Base-by-base conservation (phyloP, 2,329 filamentous ascomycete genomes). In the Sarocladiaceae sp. region DNA sequence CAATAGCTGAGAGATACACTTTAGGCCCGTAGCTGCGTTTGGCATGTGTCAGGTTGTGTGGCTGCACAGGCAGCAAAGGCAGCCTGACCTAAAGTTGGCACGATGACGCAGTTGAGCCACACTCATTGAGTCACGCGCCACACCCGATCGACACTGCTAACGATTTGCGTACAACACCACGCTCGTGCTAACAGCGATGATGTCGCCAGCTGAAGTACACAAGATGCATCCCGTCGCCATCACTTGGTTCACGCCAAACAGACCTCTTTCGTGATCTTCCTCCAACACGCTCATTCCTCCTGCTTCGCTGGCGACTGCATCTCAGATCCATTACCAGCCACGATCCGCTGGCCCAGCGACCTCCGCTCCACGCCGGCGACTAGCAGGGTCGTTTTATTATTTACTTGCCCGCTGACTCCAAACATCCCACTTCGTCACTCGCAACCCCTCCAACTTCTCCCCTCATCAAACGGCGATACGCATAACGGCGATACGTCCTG, bases 101-200 rank as follows among this genome's bases (percentile, higher is more conserved):
- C 40, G 40, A 48, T 48, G 44, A 48, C 44, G 44, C 44, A 48
- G 25, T 48, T 48, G 44, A 48, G 44, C 44, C 44, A 48, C 44
- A 48, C n/a, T 17, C n/a, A 8, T 31, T 13, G 28, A 48, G 44
- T 48, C 44, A 48, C 44, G 44, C 44, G 44, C 44, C 44, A 48
- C 44, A 44, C 40, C 7, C 15, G 22, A 44, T 44, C 40, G 20
- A 26, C 40, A n/a, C 40, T 44, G 44, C 28, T 48, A 48, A 46
- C 26, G 26, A 18, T 48, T 48, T 17, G 44, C 44, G 3, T 18
- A 17, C 25, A 33, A 10, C 44, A 48, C 25, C 6, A 18, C n/a
- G 26, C 5, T 22, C 26, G 13, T 10, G 26, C 44, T 48, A 48
- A 48, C 44, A 48, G 28, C 6, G 5, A 22, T 12, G 23, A 44